Evolutionary conservation across 179 eudicot species (phyloP).

Genomic region (Drosera spatulata): DNA sequence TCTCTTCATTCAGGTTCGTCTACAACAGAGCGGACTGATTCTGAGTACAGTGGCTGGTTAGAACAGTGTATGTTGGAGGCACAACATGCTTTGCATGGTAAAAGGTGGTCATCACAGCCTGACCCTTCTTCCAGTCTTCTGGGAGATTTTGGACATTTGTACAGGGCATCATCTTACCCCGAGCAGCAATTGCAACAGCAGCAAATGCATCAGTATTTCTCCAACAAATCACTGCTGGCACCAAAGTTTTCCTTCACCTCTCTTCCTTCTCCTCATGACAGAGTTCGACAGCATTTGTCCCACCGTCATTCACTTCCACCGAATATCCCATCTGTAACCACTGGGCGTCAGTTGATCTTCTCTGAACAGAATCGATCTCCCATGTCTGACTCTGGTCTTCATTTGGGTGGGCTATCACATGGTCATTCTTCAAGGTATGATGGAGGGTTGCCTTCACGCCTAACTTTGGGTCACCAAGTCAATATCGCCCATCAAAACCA

Average conservation of each 20-base stretch:
- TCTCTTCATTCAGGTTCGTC: slow-evolving; percentile 46
- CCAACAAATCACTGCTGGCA: slow-evolving; percentile 30
- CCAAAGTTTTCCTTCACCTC: slow-evolving; percentile 51
- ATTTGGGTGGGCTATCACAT: slow-evolving; percentile 32
- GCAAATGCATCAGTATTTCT: slow-evolving; percentile 32
- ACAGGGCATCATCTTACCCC: slow-evolving; percentile 52
- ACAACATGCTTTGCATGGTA: slow-evolving; percentile 35
- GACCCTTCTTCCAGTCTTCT: slow-evolving; percentile 29
- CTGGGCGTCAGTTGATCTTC: slow-evolving; percentile 36
- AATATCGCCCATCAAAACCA: slow-evolving; percentile 45
- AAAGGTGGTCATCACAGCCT: slow-evolving; percentile 73
- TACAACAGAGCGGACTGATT: slow-evolving; percentile 53
- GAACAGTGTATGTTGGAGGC: slow-evolving; percentile 42
- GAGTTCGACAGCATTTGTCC: slow-evolving; percentile 35
- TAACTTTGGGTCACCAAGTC: slow-evolving; percentile 34
- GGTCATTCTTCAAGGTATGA: slow-evolving; percentile 29
- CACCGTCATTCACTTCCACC: slow-evolving; percentile 42
- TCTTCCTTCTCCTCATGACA: slow-evolving; percentile 41
- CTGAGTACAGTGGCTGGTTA: slow-evolving; percentile 31
- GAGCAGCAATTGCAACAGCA: slow-evolving; percentile 26
- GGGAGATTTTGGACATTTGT: slow-evolving; percentile 39
- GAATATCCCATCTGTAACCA: slow-evolving; percentile 34
- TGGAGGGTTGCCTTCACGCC: slow-evolving; percentile 45
- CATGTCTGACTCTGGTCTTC: slow-evolving; percentile 25
- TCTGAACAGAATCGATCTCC: slow-evolving; percentile 42